These are phyloP conservation scores for Colletotrichum sp. DNA, from an alignment of 2,329 filamentous ascomycete genomes.

Conservation along the genomic window DNA sequence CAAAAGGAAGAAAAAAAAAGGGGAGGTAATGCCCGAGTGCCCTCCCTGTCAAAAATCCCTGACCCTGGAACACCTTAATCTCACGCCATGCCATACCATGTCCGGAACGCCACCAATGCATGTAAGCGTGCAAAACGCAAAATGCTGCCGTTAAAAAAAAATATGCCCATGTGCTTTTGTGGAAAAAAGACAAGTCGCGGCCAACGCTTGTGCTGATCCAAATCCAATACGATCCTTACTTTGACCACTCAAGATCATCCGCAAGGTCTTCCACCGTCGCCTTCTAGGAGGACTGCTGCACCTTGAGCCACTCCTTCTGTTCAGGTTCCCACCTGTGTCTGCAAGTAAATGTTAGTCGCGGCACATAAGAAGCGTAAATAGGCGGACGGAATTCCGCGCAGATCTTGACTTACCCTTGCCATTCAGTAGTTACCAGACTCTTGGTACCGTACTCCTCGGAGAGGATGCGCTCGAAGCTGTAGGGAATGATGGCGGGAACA, in stretches of 20 bases:
- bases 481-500: conserved; percentile 72
- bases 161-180: background rate
- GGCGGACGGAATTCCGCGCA: background rate
- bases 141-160: background rate
- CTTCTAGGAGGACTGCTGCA: conserved; percentile 1
- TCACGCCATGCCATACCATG: background rate
- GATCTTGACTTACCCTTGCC: conserved; percentile 57
- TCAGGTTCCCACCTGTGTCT: conserved; percentile 67
- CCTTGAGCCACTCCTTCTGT: conserved; percentile 64
- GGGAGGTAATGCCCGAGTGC: background rate
- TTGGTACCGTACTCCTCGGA: conserved; percentile 69
- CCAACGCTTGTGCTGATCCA: background rate
- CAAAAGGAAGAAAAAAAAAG: background rate
- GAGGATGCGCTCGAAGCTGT: conserved; percentile 69
- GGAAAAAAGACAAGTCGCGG: background rate
- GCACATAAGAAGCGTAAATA: background rate
- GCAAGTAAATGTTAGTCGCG: conserved; percentile 22
- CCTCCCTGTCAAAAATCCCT: background rate
- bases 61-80: conserved; percentile 2
- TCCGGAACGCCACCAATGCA: conserved; percentile 13
- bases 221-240: background rate
- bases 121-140: conserved; percentile 2
- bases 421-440: conserved; percentile 64
- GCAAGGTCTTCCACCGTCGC: background rate
- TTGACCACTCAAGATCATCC: background rate